Conservation (phyloP, 2,329 filamentous ascomycete genomes). For the Xylariales sp. region DNA sequence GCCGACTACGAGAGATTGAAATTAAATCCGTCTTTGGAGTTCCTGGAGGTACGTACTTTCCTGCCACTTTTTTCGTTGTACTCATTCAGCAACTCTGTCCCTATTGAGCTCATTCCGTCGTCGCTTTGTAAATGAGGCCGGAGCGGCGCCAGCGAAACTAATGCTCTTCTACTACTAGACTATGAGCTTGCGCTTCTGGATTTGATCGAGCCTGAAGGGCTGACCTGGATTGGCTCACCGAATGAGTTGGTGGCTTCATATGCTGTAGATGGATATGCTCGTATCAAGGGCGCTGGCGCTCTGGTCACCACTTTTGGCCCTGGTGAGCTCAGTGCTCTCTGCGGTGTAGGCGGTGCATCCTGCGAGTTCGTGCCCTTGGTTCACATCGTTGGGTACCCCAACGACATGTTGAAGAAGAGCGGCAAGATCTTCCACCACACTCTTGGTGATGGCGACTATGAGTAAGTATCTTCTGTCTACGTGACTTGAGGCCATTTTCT, state of each 20-base stretch:
- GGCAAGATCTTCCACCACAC: conserved; percentile 54
- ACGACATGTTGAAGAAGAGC: conserved; percentile 41
- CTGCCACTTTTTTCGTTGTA: not conserved
- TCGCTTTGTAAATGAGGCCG: too few relatives aligned
- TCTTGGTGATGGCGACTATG: conserved; percentile 50
- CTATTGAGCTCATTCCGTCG: too few relatives aligned
- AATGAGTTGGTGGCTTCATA: conserved; percentile 56
- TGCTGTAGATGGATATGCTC: conserved; percentile 57
- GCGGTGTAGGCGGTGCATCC: conserved; percentile 52
- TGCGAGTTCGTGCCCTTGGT: conserved; percentile 52
- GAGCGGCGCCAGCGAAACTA: too few relatives aligned
- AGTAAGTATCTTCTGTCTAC: too few relatives aligned
- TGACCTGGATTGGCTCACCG: conserved; percentile 46
- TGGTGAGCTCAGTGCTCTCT: conserved; percentile 49
- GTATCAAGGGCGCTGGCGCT: conserved; percentile 51
- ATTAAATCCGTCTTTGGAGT: conserved; percentile 45
- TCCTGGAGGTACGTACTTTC: conserved; percentile 28
- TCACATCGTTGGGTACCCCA: conserved; percentile 54
- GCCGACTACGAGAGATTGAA: conserved; percentile 42
- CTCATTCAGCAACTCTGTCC: too few relatives aligned
- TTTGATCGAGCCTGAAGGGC: conserved; percentile 38
- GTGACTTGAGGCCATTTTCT: too few relatives aligned
- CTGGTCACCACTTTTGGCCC: conserved; percentile 58
- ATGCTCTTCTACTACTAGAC: too few relatives aligned
- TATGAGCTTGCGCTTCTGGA: conserved; percentile 52